Conservation (phyloP, 495 filamentous ascomycete genomes). For the Neurospora sp. region DNA sequence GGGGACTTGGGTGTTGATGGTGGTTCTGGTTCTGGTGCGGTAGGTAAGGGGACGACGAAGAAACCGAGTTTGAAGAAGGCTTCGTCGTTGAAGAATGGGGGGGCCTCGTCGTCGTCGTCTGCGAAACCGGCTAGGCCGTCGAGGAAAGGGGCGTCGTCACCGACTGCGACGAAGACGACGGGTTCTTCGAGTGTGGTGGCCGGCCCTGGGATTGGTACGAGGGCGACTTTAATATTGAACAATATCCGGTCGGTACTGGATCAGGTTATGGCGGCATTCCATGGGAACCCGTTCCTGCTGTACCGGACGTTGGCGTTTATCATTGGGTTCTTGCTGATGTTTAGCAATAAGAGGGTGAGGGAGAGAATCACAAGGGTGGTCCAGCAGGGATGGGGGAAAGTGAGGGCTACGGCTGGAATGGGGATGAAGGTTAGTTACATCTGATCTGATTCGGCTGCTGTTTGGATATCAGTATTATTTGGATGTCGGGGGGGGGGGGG, state of each 20-base stretch:
- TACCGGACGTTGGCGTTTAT: conserved; percentile 72
- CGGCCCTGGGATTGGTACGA: conserved; percentile 34
- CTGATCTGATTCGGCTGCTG: neutral
- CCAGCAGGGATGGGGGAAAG: conserved; percentile 68
- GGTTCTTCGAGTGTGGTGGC: conserved; percentile 21
- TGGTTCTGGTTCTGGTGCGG: neutral
- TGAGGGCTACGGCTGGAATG: conserved; percentile 83
- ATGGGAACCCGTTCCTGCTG: conserved; percentile 62
- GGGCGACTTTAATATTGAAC: conserved; percentile 38
- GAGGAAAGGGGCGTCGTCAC: conserved; percentile 22
- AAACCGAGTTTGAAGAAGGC: neutral
- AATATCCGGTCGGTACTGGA: conserved; percentile 54
- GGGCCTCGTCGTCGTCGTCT: conserved; percentile 4
- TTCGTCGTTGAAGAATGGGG: conserved; percentile 1
- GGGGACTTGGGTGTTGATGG: conserved; percentile 6
- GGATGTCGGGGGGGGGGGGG: neutral
- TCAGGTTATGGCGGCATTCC: conserved; percentile 51
- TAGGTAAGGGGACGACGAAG: neutral
- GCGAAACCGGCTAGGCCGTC: conserved; percentile 38
- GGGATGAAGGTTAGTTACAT: conserved; percentile 98
- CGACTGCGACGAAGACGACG: conserved; percentile 19
- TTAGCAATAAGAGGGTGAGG: conserved; percentile 64
- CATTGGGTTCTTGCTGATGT: conserved; percentile 66
- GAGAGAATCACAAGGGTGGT: conserved; percentile 62
- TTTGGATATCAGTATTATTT: neutral